Conservation (phyloP, 108 stramenopile genomes). For the Tribonema minus region DNA sequence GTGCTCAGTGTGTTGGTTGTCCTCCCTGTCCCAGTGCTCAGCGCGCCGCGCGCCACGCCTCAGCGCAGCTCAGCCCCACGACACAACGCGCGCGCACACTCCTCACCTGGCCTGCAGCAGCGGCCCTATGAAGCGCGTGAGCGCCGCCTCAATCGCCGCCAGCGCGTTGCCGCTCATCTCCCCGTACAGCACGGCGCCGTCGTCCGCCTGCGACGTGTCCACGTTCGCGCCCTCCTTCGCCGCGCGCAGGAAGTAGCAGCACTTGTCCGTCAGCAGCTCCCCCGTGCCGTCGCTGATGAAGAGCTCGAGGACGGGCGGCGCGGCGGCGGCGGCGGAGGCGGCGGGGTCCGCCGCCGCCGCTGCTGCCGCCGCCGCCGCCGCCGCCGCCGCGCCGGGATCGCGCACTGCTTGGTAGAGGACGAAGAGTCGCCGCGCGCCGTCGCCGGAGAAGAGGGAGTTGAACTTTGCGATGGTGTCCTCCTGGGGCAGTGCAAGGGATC, state of each 20-base stretch:
- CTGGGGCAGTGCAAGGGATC: too few species aligned
- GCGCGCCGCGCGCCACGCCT: too few species aligned
- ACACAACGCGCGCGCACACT: too few species aligned
- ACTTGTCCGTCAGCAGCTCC: conserved; percentile 53
- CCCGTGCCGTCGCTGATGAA: conserved; percentile 62
- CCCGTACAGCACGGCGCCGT: conserved; percentile 64
- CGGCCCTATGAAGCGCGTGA: conserved; percentile 63
- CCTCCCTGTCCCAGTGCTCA: too few species aligned
- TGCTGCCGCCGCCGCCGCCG: background rate
- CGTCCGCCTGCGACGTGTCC: conserved; percentile 56
- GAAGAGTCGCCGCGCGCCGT: conserved; percentile 60
- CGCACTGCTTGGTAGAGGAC: conserved; percentile 61
- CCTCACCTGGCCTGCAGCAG: conserved; percentile 61
- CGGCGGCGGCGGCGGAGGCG: background rate
- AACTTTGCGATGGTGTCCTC: conserved; percentile 35
- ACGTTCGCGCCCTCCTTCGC: conserved; percentile 32
- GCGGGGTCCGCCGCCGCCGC: background rate
- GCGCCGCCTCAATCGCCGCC: conserved; percentile 63
- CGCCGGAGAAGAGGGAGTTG: conserved; percentile 63
- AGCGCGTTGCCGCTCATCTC: conserved; percentile 66
- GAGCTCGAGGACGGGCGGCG: conserved; percentile 34
- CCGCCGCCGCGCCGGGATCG: background rate
- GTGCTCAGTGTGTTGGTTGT: too few species aligned
- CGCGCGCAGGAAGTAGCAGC: conserved; percentile 45
- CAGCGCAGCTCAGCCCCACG: too few species aligned